phyloP scores from a whole-genome alignment of 164 flowering plant species.

The Nelumbo lutea region DNA sequence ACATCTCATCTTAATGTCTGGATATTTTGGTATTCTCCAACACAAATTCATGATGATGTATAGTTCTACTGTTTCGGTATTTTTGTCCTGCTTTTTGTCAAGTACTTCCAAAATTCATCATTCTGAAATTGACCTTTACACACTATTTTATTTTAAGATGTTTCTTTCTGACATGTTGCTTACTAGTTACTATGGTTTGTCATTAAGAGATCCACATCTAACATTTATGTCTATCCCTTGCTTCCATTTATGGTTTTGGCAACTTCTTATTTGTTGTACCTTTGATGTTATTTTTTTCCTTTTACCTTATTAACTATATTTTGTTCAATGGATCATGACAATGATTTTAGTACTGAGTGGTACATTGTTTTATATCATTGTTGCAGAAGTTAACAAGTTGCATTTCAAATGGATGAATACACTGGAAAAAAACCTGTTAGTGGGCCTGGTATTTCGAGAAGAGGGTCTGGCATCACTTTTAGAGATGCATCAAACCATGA shows the following conservation, averaged over 20 bases:
- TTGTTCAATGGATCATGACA: background rate
- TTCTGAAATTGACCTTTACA: no score
- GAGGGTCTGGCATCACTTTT: slow-evolving; percentile 32
- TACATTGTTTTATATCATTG: background rate
- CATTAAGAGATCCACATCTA: background rate
- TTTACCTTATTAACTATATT: background rate
- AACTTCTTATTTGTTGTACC: background rate
- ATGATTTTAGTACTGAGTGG: background rate
- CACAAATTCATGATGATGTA: no score
- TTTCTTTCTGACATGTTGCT: no score
- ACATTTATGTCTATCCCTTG: background rate
- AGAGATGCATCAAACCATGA: slow-evolving; percentile 37
- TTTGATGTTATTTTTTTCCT: background rate
- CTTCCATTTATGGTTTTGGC: background rate
- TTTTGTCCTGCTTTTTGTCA: no score
- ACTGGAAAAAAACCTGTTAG: slow-evolving; percentile 39
- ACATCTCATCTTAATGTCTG: no score
- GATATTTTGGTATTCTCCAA: no score
- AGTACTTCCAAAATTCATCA: no score
- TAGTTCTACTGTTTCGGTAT: no score
- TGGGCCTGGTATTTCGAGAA: slow-evolving; percentile 35
- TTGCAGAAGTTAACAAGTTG: slow-evolving; percentile 16
- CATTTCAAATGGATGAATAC: slow-evolving; percentile 49
- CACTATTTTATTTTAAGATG: no score
- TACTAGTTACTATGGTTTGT: background rate